Base-by-base conservation (phyloP, 2,329 filamentous ascomycete species). In the Sphaerostilbella broomeana region DNA sequence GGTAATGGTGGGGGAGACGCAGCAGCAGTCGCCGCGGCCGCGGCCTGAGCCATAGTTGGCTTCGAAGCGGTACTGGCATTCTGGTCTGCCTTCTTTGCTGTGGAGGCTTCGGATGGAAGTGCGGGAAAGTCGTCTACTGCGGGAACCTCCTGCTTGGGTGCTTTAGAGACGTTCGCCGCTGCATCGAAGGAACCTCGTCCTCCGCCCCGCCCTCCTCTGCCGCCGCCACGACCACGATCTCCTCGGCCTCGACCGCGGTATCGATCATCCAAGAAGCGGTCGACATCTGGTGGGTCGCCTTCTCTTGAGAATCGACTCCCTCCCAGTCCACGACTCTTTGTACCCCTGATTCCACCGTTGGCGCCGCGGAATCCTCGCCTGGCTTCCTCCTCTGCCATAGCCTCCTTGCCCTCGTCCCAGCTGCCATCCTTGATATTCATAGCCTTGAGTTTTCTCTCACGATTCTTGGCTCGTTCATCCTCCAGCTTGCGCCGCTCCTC, bases 361-460 rank as follows among this genome's bases (percentile, higher is more conserved):
- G 64, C 61, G 8, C 66, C 64, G 2, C 67, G 59, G 41, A 72
- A 75, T 5, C 54, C 58, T 12, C 59, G 53, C 18, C 59, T 53
- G 3, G 54, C 52, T 24, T 69, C 64, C 42, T 70, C 66, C 27
- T 65, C 63, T 12, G 57, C 59, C 11, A 60, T 49, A 9, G 61
- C 58, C 28, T 67, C 61, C 58, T 79, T 79, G 27, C 74, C 75
- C 51, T 74, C 69, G 43, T 80, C 77, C 77, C 76, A 81, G 46
- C 65, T 69, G 20, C 66, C 67, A 26, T 74, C 68, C 54, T 70
- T 73, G 32, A 59, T 62, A 20, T 68, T 67, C 61, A 79, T 69
- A 1, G 76, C 76, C 48, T 73, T 73, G 15, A 81, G 63, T 54
- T 81, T 81, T 35, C 77, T 61, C 57, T 78, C 74, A 7, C 76